Evolutionary conservation across 208 protist species (phyloP).

Genomic region (Polymyxa betae): DNA sequence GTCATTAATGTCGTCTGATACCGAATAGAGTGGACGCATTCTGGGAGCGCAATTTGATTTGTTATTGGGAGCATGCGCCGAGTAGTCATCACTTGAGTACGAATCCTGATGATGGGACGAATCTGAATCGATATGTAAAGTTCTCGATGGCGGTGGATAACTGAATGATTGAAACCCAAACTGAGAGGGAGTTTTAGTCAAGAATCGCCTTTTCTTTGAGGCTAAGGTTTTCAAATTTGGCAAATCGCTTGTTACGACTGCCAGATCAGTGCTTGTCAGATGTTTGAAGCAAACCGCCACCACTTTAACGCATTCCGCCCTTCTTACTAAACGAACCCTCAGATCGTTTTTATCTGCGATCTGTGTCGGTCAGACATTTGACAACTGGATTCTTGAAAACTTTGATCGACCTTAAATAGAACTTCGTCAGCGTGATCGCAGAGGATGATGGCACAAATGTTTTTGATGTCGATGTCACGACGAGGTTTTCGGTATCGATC

Average conservation of each 20-base stretch:
- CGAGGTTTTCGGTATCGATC: neutral
- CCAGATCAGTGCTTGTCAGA: neutral
- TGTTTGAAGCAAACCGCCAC: neutral
- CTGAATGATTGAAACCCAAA: no score
- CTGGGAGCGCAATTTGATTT: no score
- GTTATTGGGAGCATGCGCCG: no score
- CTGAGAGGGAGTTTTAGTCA: no score
- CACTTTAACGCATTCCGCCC: neutral
- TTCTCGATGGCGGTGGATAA: no score
- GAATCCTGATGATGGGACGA: no score
- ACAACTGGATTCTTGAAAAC: neutral
- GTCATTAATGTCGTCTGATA: no score
- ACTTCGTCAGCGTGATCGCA: neutral
- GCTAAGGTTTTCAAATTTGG: neutral
- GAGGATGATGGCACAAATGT: neutral
- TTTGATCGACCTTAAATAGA: conserved; percentile 17
- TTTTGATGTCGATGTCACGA: neutral
- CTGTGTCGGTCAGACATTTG: neutral
- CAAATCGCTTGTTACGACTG: neutral
- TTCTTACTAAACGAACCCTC: neutral
- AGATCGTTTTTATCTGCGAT: neutral
- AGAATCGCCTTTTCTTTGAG: neutral
- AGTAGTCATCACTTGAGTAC: no score
- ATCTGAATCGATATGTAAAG: no score
- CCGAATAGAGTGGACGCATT: no score